Conservation (phyloP, 371 early-diverging fungal genomes). For the Mortierella sp. region DNA sequence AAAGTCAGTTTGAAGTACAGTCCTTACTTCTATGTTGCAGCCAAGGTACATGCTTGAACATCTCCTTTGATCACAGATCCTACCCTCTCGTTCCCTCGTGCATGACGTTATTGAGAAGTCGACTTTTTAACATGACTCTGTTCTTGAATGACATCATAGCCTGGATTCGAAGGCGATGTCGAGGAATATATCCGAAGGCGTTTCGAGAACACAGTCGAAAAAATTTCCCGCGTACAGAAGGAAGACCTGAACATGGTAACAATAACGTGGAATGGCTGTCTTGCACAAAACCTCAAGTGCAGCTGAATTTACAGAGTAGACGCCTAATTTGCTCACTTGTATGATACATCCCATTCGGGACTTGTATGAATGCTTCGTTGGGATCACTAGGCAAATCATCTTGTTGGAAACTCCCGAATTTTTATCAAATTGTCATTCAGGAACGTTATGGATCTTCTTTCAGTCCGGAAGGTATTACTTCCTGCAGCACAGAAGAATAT, state of each 20-base stretch:
- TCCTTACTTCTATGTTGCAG: constrained; percentile 92
- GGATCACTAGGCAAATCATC: constrained; percentile 83
- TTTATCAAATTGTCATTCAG: constrained; percentile 85
- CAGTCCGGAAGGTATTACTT: constrained; percentile 79
- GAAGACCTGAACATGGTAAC: constrained; percentile 90
- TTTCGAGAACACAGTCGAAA: constrained; percentile 75
- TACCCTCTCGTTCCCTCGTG: background rate
- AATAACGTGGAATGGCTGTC: background rate
- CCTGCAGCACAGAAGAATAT: constrained; percentile 78
- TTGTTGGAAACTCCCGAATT: constrained; percentile 77
- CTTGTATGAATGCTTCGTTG: background rate
- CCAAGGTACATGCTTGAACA: constrained; percentile 69
- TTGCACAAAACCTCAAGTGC: no score
- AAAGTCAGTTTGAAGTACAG: constrained; percentile 85
- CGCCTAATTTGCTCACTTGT: no score
- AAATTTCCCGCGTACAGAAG: constrained; percentile 72
- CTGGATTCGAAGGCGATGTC: constrained; percentile 72
- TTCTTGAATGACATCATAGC: constrained; percentile 12
- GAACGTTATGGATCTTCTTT: constrained; percentile 83
- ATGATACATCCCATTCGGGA: no score
- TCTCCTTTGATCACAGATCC: no score
- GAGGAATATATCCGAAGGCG: constrained; percentile 86
- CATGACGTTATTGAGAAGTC: background rate
- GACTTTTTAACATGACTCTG: background rate
- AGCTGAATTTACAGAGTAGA: no score